These are phyloP conservation scores for Leccinum rimulosum DNA, from an alignment of 768 basidiomycete genomes.

Conservation along the genomic window DNA sequence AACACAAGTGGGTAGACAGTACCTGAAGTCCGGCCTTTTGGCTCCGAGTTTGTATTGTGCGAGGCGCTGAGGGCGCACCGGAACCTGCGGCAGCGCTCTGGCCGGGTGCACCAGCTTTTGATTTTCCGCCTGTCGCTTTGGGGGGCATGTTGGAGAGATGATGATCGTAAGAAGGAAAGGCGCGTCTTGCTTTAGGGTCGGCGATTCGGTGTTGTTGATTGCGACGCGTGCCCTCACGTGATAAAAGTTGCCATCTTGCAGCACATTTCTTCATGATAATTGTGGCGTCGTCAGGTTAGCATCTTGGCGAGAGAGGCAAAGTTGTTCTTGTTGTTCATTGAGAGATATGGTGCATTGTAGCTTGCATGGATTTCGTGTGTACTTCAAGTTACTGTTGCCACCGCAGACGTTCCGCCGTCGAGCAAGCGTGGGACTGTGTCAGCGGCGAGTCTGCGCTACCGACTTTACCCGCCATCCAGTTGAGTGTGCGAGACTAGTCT, in stretches of 20 bases:
- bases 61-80: conserved; percentile 31
- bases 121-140: conserved; percentile 59
- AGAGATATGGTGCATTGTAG: background rate
- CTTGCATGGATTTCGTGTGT: background rate
- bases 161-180: conserved; percentile 30
- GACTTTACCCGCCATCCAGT: too few relatives aligned
- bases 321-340: too few relatives aligned
- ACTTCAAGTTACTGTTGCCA: background rate
- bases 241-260: background rate
- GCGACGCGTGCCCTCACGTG: conserved; percentile 30
- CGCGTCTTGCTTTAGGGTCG: conserved; percentile 36
- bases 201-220: conserved; percentile 31
- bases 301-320: too few relatives aligned
- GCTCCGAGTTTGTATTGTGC: conserved; percentile 63
- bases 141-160: conserved; percentile 43
- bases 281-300: too few relatives aligned
- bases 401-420: background rate
- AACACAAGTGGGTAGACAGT: conserved; percentile 11
- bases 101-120: conserved; percentile 44
- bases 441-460: background rate
- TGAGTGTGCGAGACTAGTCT: too few relatives aligned
- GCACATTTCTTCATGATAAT: background rate
- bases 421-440: background rate
- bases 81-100: conserved; percentile 25
- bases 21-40: conserved; percentile 89